Evolutionary conservation across 78 protist genomes (phyloP).

Genomic region (Dictyostelium brefeldianum): DNA sequence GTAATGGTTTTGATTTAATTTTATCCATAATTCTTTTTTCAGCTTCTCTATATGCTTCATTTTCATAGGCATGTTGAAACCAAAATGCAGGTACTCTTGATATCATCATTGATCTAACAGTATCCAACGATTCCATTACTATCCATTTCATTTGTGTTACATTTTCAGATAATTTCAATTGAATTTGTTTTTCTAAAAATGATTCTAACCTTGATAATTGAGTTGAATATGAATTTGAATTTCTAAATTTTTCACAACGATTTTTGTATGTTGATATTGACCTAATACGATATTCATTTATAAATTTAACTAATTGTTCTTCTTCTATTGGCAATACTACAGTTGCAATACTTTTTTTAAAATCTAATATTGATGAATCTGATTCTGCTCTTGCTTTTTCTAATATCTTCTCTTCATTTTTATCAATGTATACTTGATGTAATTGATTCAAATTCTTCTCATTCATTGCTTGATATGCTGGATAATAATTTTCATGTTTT

Average conservation of each 20-base stretch:
- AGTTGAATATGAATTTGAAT: slow-evolving; percentile 7
- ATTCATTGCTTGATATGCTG: slow-evolving; percentile 9
- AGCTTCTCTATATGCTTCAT: slow-evolving; percentile 25
- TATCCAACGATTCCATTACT: slow-evolving; percentile 51
- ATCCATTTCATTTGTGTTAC: slow-evolving; percentile 65
- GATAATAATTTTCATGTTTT: slow-evolving; percentile 25
- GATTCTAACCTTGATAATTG: not conserved
- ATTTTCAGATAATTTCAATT: slow-evolving; percentile 29
- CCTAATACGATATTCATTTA: not conserved
- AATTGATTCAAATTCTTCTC: slow-evolving; percentile 6
- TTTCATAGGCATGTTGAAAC: slow-evolving; percentile 25
- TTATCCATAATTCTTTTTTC: slow-evolving; percentile 23
- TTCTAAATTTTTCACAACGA: not conserved
- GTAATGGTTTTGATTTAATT: slow-evolving; percentile 42
- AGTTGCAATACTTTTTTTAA: slow-evolving; percentile 13
- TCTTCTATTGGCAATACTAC: slow-evolving; percentile 32
- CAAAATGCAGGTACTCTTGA: not conserved
- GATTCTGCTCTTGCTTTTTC: slow-evolving; percentile 5
- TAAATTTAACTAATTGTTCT: not conserved
- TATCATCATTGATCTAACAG: slow-evolving; percentile 11
- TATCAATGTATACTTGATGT: not conserved
- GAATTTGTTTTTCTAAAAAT: slow-evolving; percentile 17
- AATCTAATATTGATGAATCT: not conserved
- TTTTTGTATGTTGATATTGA: not conserved
- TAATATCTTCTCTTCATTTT: slow-evolving; percentile 33